Evolutionary conservation across 2,329 filamentous ascomycete species (phyloP).

Genomic region (Neonectria magnoliae): DNA sequence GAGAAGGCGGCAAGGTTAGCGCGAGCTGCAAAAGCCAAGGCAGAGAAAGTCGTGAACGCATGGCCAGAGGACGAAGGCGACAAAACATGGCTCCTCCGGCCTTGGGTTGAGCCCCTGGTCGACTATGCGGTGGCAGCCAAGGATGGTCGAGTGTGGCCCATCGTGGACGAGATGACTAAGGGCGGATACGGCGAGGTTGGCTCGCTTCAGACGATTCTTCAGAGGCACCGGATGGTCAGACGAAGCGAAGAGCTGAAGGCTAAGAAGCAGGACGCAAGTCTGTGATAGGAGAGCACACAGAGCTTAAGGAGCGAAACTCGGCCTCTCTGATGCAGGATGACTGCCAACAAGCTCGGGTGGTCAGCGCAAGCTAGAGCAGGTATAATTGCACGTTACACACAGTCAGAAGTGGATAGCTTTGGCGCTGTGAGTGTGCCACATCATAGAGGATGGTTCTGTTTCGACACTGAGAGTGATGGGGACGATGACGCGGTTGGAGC

Average conservation of each 20-base stretch:
- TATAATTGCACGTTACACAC: background rate
- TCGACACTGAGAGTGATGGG: background rate
- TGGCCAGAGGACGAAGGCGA: background rate
- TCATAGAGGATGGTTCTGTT: background rate
- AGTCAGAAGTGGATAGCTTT: background rate
- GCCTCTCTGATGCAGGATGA: background rate
- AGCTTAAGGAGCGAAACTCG: background rate
- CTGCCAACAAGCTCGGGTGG: slow-evolving; percentile 15
- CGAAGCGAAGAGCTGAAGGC: slow-evolving; percentile 21
- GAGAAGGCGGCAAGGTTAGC: background rate
- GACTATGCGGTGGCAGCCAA: slow-evolving; percentile 41
- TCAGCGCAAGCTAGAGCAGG: background rate
- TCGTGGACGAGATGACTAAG: slow-evolving; percentile 44
- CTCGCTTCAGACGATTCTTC: slow-evolving; percentile 40
- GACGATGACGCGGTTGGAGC: background rate
- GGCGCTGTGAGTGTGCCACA: background rate
- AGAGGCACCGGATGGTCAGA: slow-evolving; percentile 37
- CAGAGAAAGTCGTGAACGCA: background rate
- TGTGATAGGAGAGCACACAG: background rate
- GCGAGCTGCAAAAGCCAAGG: background rate
- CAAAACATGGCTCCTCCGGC: slow-evolving; percentile 22
- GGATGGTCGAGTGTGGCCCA: slow-evolving; percentile 46
- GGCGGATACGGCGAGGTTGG: slow-evolving; percentile 30
- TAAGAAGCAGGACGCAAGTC: slow-evolving; percentile 1
- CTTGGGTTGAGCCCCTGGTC: slow-evolving; percentile 45